phyloP scores from a whole-genome alignment of 78 protist genomes.

The Dictyostelium citrinum region DNA sequence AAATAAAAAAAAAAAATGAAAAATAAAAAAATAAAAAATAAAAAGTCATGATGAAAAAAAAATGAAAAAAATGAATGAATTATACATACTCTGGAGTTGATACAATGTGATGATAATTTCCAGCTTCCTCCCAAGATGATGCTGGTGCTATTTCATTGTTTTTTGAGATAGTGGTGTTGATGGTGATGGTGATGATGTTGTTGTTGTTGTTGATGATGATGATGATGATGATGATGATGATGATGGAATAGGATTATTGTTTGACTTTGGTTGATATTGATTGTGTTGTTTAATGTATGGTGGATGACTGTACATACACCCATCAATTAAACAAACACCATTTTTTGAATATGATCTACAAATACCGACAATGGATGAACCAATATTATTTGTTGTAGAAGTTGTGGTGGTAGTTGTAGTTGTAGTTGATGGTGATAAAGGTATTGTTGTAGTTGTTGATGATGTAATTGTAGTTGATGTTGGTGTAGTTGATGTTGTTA shows the following conservation, averaged over 20 bases:
- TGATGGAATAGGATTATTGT: too few relatives aligned
- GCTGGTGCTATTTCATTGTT: constrained; percentile 6
- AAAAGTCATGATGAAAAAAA: not conserved
- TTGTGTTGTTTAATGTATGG: not conserved
- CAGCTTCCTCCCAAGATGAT: constrained; percentile 77
- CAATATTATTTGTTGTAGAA: not conserved
- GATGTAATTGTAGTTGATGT: not conserved
- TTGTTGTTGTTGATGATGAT: not conserved
- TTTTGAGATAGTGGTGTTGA: not conserved
- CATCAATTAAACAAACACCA: not conserved
- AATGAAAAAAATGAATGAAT: not conserved
- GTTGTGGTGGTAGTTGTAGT: not conserved
- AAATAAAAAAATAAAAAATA: not conserved
- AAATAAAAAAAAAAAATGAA: not conserved
- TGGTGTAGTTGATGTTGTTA: not conserved
- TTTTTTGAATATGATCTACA: constrained; percentile 17
- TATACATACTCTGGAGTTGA: constrained; percentile 12
- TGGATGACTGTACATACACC: constrained; percentile 19
- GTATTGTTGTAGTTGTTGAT: not conserved
- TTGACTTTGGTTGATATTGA: not conserved
- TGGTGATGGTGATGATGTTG: not conserved
- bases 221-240: not conserved
- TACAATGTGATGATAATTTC: constrained; percentile 20
- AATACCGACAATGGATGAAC: not conserved
- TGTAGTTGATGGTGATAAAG: not conserved